Percentiles rank a stretch among this genome's conserved stretches.
These are phyloP conservation scores for Euphorbia celastroides DNA, from an alignment of 441 rosid genomes.

Conservation along the genomic window DNA sequence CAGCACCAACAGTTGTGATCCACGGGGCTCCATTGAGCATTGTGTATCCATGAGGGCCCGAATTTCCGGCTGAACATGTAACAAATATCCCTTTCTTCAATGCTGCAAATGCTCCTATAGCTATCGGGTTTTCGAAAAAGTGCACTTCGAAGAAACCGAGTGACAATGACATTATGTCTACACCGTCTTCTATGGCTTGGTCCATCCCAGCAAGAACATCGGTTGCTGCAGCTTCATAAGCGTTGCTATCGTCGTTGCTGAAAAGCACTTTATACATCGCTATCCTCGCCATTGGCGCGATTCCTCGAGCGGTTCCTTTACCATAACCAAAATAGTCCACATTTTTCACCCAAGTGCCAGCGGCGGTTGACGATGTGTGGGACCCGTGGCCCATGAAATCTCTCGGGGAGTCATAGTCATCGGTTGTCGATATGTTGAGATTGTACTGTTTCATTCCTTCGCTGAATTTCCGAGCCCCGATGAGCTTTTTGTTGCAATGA, in stretches of 20 bases:
- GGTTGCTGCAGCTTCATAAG: slow-evolving; percentile 35
- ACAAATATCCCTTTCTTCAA: slow-evolving; percentile 49
- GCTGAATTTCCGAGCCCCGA: slow-evolving; percentile 70
- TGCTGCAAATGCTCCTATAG: slow-evolving; percentile 62
- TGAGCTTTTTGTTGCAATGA: slow-evolving; percentile 53
- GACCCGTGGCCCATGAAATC: slow-evolving; percentile 83
- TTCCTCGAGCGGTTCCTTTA: slow-evolving; percentile 57
- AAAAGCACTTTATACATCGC: slow-evolving; percentile 68
- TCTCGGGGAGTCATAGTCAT: slow-evolving; percentile 68
- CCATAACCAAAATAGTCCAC: slow-evolving; percentile 72
- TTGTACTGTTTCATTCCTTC: slow-evolving; percentile 47
- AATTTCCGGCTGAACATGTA: slow-evolving; percentile 54
- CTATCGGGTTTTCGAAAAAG: slow-evolving; percentile 61
- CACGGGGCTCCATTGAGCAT: slow-evolving; percentile 66
- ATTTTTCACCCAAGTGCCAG: slow-evolving; percentile 42
- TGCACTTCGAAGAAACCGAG: slow-evolving; percentile 55
- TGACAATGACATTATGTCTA: slow-evolving; percentile 54
- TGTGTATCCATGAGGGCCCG: slow-evolving; percentile 64
- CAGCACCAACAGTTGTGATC: slow-evolving; percentile 60
- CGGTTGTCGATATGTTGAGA: slow-evolving; percentile 41
- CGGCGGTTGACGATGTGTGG: slow-evolving; percentile 76
- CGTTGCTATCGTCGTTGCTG: slow-evolving; percentile 41
- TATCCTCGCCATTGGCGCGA: slow-evolving; percentile 60
- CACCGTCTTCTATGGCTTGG: slow-evolving; percentile 57
- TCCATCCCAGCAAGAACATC: slow-evolving; percentile 72